Conservation (phyloP, 257 asterid genomes). For the Solanum chilense region DNA sequence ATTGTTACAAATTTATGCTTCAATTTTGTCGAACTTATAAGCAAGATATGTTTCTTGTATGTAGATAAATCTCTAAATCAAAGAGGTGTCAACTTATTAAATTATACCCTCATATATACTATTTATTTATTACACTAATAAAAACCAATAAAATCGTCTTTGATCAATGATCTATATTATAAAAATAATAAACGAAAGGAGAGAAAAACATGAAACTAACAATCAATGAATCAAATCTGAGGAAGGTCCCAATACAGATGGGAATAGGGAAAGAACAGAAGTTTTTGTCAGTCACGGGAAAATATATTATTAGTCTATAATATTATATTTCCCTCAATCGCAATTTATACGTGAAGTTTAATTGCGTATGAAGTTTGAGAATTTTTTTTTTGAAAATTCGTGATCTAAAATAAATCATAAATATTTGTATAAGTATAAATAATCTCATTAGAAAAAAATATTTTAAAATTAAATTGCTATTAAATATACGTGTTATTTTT, state of each 20-base stretch:
- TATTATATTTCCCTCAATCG: too few relatives aligned
- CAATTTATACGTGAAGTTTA: too few relatives aligned
- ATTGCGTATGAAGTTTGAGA: background rate
- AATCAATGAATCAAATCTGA: background rate
- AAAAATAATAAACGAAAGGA: background rate
- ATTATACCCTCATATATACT: background rate
- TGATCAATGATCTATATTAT: background rate
- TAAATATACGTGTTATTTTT: too few relatives aligned
- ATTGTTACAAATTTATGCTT: background rate
- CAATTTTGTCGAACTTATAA: background rate
- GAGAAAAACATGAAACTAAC: background rate
- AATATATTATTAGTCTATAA: background rate
- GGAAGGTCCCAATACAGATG: constrained; percentile 13
- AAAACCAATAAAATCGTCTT: background rate
- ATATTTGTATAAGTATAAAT: too few relatives aligned
- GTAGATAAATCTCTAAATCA: background rate
- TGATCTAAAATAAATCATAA: too few relatives aligned
- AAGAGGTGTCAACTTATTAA: background rate
- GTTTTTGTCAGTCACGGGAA: constrained; percentile 52
- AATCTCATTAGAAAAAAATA: too few relatives aligned
- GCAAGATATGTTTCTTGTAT: background rate
- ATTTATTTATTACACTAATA: background rate
- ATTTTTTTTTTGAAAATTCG: accelerated
- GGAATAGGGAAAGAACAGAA: constrained; percentile 3
- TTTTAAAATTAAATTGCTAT: too few relatives aligned